Evolutionary conservation across 2,329 filamentous ascomycete genomes (phyloP).

Genomic region (Beauveria sp.): DNA sequence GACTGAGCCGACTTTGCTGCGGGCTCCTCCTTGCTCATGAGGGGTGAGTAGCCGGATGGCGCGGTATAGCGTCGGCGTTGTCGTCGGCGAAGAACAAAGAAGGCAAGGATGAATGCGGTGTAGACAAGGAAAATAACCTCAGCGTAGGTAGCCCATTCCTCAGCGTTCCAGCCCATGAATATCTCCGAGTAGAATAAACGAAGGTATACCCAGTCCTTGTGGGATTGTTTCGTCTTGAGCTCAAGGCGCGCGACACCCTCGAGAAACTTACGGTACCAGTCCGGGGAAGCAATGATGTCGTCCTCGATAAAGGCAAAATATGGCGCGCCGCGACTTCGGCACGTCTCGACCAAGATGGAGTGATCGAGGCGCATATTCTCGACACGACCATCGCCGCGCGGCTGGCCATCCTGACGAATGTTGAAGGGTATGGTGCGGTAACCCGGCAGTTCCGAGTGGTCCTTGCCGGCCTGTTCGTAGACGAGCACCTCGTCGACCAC

Average conservation of each 20-base stretch:
- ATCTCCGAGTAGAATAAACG: conserved; percentile 32
- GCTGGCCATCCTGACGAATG: conserved; percentile 14
- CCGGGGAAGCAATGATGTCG: conserved; percentile 27
- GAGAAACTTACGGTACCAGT: conserved; percentile 26
- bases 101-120: conserved; percentile 15
- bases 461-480: conserved; percentile 17
- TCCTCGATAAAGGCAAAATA: conserved; percentile 32
- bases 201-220: conserved; percentile 27
- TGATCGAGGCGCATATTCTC: conserved; percentile 29
- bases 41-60: neutral
- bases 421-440: conserved; percentile 18
- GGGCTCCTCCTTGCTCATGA: conserved; percentile 1
- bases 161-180: conserved; percentile 31
- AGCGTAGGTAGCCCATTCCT: conserved; percentile 25
- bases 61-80: conserved; percentile 4
- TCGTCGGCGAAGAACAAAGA: conserved; percentile 13
- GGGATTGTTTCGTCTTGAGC: conserved; percentile 12
- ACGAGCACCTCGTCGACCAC: conserved; percentile 28
- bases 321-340: conserved; percentile 19
- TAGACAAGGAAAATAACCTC: conserved; percentile 22
- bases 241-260: conserved; percentile 23
- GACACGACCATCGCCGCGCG: conserved; percentile 21
- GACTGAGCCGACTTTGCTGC: conserved; percentile 7
- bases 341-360: conserved; percentile 26
- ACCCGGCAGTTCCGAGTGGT: conserved; percentile 11